Percentiles rank a stretch among this genome's conserved stretches.
phyloP scores from a whole-genome alignment of 352 stramenopile genomes.

The Globisporangium viniferum region DNA sequence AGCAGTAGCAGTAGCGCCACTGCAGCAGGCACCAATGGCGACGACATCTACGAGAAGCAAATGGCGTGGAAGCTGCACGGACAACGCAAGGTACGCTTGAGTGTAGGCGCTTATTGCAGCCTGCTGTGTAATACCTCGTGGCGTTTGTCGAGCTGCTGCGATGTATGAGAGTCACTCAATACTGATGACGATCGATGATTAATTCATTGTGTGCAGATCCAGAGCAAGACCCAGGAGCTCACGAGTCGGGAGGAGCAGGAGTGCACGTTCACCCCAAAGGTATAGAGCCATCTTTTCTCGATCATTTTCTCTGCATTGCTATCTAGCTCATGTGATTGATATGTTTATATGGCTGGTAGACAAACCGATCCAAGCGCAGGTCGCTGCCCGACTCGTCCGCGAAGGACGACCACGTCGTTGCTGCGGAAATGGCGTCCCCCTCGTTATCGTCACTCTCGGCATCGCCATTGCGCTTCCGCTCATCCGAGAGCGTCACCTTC shows the following conservation, averaged over 20 bases:
- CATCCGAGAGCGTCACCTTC: neutral
- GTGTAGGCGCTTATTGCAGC: neutral
- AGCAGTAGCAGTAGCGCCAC: neutral
- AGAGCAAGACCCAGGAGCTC: conserved; percentile 41
- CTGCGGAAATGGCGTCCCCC: neutral
- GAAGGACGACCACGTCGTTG: conserved; percentile 9
- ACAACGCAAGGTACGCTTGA: conserved; percentile 38
- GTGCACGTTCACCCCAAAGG: conserved; percentile 65
- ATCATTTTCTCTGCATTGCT: neutral
- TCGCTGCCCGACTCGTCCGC: conserved; percentile 10
- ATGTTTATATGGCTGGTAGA: neutral
- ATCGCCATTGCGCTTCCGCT: conserved; percentile 5
- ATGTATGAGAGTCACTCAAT: neutral
- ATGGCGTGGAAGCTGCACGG: conserved; percentile 53
- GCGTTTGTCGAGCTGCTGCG: neutral
- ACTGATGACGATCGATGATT: neutral
- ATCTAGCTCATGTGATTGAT: neutral
- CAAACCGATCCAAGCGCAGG: conserved; percentile 4
- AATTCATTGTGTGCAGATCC: conserved; percentile 19
- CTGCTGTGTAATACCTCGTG: too few relatives aligned
- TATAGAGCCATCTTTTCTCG: conserved; percentile 7
- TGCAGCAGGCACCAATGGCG: neutral
- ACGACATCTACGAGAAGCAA: conserved; percentile 58
- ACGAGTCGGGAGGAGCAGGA: conserved; percentile 34
- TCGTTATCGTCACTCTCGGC: neutral